A percentile compares a stretch with the other conserved stretches of the same genome.
Conservation (phyloP, 2,329 filamentous ascomycete genomes). For the Pezicula radicicola region DNA sequence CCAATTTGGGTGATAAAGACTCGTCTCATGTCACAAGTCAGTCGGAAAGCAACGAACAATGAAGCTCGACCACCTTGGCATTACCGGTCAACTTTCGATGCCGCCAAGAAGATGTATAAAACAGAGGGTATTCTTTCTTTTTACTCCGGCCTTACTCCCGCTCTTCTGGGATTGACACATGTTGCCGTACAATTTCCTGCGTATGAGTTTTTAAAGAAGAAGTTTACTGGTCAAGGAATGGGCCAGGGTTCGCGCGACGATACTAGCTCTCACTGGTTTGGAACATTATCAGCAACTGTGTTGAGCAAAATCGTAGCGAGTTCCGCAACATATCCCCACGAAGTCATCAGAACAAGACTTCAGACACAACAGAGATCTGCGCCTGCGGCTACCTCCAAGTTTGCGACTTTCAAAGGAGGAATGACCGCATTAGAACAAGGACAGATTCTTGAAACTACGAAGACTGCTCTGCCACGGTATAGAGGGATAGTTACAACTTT, state of each 20-base stretch:
- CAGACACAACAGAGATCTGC: slow-evolving; percentile 85
- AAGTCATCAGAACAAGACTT: slow-evolving; percentile 88
- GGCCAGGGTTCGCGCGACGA: slow-evolving; percentile 58
- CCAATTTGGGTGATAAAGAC: slow-evolving; percentile 99
- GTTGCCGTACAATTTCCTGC: slow-evolving; percentile 96
- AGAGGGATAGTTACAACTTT: slow-evolving; percentile 78
- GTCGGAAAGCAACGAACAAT: slow-evolving; percentile 48
- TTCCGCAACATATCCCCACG: slow-evolving; percentile 93
- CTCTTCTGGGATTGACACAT: slow-evolving; percentile 86
- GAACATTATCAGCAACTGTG: slow-evolving; percentile 84
- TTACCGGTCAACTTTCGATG: slow-evolving; percentile 85
- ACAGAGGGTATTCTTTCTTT: slow-evolving; percentile 87
- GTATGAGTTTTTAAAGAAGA: slow-evolving; percentile 89
- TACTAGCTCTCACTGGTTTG: slow-evolving; percentile 70
- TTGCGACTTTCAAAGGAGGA: slow-evolving; percentile 39
- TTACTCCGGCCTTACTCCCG: slow-evolving; percentile 91
- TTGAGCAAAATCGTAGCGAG: slow-evolving; percentile 93
- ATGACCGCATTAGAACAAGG: slow-evolving; percentile 18
- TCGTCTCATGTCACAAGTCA: slow-evolving; percentile 90
- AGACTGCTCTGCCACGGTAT: slow-evolving; percentile 50
- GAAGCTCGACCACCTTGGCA: slow-evolving; percentile 75
- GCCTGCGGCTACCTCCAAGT: slow-evolving; percentile 48
- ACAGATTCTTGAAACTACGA: slow-evolving; percentile 25
- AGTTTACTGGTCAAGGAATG: slow-evolving; percentile 87
- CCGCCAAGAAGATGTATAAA: slow-evolving; percentile 92